Percentiles rank a stretch among this genome's conserved stretches.
phyloP scores from a whole-genome alignment of 202 grass and related monocot species.

The Dendrocalamus latiflorus region DNA sequence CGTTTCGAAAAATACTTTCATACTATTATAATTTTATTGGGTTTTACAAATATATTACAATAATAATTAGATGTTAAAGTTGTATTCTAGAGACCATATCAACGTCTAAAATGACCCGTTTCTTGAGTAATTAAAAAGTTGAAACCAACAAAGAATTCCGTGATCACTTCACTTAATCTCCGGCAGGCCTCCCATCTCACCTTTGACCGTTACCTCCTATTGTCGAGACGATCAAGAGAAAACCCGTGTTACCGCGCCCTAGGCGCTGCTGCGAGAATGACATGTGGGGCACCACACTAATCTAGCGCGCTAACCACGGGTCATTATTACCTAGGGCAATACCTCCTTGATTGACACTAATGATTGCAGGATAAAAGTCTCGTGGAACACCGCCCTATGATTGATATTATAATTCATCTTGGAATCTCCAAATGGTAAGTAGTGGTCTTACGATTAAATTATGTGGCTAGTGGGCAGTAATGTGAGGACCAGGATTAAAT shows the following conservation, averaged over 20 bases:
- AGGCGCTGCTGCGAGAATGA: neutral
- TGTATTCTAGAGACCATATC: no score
- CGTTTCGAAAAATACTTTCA: no score
- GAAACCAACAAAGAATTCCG: neutral
- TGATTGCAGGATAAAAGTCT: neutral
- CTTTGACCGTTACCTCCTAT: neutral
- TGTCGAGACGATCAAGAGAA: neutral
- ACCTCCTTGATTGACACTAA: neutral
- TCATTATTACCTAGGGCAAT: neutral
- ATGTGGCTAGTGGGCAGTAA: neutral
- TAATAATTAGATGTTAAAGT: no score
- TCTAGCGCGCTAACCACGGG: neutral
- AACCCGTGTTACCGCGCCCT: neutral
- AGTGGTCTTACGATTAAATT: neutral
- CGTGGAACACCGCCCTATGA: neutral
- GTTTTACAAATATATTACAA: no score
- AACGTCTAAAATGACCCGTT: no score
- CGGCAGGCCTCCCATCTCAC: no score
- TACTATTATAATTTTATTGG: no score
- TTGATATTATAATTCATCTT: neutral
- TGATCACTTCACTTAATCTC: neutral
- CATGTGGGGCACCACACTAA: neutral
- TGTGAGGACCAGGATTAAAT: neutral
- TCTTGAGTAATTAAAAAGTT: neutral
- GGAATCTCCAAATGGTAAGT: neutral